Conservation (phyloP, 139 green algal species). For the Chloropicon primus region DNA sequence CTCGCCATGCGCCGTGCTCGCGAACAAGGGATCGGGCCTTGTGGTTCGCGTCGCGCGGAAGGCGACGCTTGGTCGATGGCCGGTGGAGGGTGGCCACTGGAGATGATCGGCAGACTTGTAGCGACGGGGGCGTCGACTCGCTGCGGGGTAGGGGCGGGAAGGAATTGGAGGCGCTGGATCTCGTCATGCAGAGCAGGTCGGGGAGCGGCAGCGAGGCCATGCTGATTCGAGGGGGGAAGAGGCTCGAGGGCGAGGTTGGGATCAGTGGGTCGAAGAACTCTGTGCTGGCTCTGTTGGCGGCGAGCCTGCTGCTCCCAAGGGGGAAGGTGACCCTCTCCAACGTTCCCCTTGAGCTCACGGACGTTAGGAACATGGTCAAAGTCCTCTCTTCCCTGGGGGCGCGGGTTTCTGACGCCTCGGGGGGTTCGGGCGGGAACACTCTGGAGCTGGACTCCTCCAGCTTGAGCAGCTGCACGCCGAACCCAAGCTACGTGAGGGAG, state of each 20-base stretch:
- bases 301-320: conserved; percentile 14
- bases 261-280: conserved; percentile 38
- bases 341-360: conserved; percentile 18
- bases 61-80: no score
- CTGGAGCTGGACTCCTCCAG: not conserved
- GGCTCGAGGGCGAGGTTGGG: conserved; percentile 22
- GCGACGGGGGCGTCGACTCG: no score
- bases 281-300: conserved; percentile 29
- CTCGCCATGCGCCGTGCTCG: no score
- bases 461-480: conserved; percentile 8
- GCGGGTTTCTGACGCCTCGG: conserved; percentile 7
- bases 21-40: no score
- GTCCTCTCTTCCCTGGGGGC: conserved; percentile 24
- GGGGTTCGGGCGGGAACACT: no score
- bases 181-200: not conserved
- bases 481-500: conserved; percentile 16
- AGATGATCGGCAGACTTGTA: no score
- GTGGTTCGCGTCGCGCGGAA: no score
- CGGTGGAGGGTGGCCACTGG: no score
- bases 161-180: no score
- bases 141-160: no score
- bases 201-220: not conserved
- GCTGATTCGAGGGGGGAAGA: not conserved
- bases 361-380: conserved; percentile 26
- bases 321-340: conserved; percentile 1